Percentiles rank a stretch among this genome's conserved stretches.
Conservation (phyloP, 305 asterid genomes). For the Coffea humblotiana region DNA sequence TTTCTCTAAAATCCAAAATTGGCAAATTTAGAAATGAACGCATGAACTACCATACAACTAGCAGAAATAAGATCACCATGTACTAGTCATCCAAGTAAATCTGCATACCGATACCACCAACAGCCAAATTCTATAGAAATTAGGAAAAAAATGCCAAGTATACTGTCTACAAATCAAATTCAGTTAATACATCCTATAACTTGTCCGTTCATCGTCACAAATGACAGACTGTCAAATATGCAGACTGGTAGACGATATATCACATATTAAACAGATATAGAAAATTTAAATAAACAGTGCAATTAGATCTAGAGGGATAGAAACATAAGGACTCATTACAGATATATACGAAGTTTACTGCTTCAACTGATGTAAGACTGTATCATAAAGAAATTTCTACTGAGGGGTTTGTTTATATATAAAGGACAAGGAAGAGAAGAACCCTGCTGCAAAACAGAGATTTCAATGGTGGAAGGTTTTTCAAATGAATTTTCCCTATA, state of each 20-base stretch:
- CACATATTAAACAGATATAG: neutral
- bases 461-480: neutral
- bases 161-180: neutral
- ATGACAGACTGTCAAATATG: no score
- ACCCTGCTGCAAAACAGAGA: neutral
- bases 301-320: neutral
- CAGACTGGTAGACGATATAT: neutral
- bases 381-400: neutral
- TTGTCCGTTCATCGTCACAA: no score
- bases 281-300: neutral
- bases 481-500: neutral
- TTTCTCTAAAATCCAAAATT: neutral
- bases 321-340: neutral
- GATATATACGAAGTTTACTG: neutral
- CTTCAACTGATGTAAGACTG: neutral
- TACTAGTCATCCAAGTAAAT: neutral
- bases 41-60: no score
- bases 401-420: neutral
- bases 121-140: neutral
- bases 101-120: neutral
- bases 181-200: neutral
- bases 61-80: neutral
- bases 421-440: neutral
- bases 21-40: neutral
- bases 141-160: neutral